Evolutionary conservation across 139 green algal genomes (phyloP), one percentile per base, ranked within the genome.

Genomic region (Coccomyxa sp.): DNA sequence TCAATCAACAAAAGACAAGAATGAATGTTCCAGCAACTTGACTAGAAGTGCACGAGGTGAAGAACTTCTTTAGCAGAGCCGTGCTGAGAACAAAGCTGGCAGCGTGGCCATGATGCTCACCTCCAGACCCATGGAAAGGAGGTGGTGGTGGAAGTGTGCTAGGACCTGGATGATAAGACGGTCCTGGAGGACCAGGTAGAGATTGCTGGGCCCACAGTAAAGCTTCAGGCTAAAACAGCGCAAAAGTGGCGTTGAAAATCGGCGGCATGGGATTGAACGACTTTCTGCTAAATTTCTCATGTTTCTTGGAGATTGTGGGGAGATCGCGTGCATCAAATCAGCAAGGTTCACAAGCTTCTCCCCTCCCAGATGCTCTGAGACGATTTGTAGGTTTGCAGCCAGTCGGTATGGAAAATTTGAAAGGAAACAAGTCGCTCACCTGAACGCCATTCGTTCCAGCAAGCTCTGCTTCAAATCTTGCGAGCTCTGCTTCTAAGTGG

Each of bases 401-500:
- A 51, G 38, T 51, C 38, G 38, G 38, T 51, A 7, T 51, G 3
- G 7, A 51, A 7, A 51, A 51, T 3, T 51, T 51, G 38, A 51
- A 7, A 51, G 38, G 38, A 7, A n/a, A 60, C 31, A 63, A 15
- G 16, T 59, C 3, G 32, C 32, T 67, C 15, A 28, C 27, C 27
- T 30, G 14, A 75, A 76, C 10, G 59, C 13, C 1, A 77, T 58
- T 77, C 27, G 13, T 30, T 25, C 51, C 83, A 45, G 30, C 59
- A 66, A 89, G 71, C 82, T 91, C 88, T 11, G 86, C 84, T 76
- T 86, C 80, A 68, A 91, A 91, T 0, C 88, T 67, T 4, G 88
- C 88, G 63, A 90, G 80, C 76, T 91, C 88, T 17, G 86, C 86
- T 21, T 91, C 84, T 17, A 91, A 59, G 75, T 88, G 68, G 27